Base-by-base conservation (phyloP, 768 basidiomycete genomes). In the Lenzites betulinus region DNA sequence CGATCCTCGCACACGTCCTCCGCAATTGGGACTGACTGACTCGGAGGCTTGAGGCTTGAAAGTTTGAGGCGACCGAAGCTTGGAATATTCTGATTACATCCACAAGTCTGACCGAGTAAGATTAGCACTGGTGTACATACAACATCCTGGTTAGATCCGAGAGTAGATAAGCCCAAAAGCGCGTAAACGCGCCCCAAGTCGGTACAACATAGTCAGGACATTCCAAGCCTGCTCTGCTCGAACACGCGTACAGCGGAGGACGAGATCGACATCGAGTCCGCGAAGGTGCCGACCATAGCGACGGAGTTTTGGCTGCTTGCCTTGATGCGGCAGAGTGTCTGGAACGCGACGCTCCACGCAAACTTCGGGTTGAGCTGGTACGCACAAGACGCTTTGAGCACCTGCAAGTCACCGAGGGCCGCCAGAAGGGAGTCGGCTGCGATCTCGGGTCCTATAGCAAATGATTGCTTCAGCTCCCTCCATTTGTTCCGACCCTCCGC, bases 331-430 rank as follows among this genome's bases (percentile, higher is more conserved):
- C 84, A 86, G 1, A 89, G 64, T 1, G 76, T 75, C 16, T 62
- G 65, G 63, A 84, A 88, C 0, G 87, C 86, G 33, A 88, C 78
- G 0, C 64, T 63, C 65, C 86, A 86, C 0, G 73, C 86, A 54
- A 89, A 87, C 0, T 9, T 55, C 8, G 63, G 30, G 1, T 62
- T 62, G n/a, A 64, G 53, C 0, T 5, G 35, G 54, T 82, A 83
- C 0, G 88, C 87, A 41, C 76, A 84, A 0, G 88, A 87, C 0
- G 87, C 69, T 55, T 60, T 54, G 44, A 67, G 41, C 22, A 16
- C 48, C 18, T 48, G 62, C 23, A 62, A 13, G 26, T 60, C 51
- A 8, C 36, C 59, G 22, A 64, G 3, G 9, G 22, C 7, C 1
- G 25, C 39, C 15, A 56, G 46, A 2, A 23, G 50, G n/a, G 54